These are phyloP conservation scores for Cutaneotrichosporon sp. DNA, from an alignment of 1,284 basidiomycete species.

Conservation along the genomic window DNA sequence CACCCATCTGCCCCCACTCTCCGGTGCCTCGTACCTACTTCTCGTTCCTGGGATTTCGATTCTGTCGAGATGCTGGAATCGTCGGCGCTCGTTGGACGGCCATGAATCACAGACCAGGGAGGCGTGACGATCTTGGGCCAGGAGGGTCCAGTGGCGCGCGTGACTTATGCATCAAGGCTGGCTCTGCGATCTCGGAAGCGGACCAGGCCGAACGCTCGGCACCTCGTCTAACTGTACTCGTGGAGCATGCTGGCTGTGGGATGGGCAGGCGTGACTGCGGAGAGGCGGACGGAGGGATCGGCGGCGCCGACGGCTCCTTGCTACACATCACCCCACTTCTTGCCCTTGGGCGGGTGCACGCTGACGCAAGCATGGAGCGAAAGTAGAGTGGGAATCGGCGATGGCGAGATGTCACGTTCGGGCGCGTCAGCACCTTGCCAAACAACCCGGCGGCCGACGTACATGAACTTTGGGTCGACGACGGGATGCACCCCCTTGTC, in stretches of 20 bases:
- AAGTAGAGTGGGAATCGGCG: not conserved
- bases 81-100: too few species aligned
- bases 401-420: not conserved
- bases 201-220: too few species aligned
- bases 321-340: not conserved
- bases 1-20: not conserved
- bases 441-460: conserved; percentile 1
- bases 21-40: not conserved
- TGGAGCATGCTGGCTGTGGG: too few species aligned
- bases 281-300: not conserved
- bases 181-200: too few species aligned
- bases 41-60: not conserved
- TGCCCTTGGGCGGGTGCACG: conserved; percentile 9
- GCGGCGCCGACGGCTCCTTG: not conserved
- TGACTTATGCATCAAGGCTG: too few species aligned
- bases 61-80: not conserved
- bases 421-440: not conserved
- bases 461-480: conserved; percentile 17
- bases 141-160: too few species aligned
- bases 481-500: conserved; percentile 5
- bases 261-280: too few species aligned
- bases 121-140: too few species aligned
- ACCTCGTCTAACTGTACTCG: too few species aligned
- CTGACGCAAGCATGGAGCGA: conserved; percentile 5
- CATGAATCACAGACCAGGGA: too few species aligned